These are phyloP conservation scores for Epichloe brachyelytri DNA, from an alignment of 2,329 filamentous ascomycete species.

Conservation along the genomic window DNA sequence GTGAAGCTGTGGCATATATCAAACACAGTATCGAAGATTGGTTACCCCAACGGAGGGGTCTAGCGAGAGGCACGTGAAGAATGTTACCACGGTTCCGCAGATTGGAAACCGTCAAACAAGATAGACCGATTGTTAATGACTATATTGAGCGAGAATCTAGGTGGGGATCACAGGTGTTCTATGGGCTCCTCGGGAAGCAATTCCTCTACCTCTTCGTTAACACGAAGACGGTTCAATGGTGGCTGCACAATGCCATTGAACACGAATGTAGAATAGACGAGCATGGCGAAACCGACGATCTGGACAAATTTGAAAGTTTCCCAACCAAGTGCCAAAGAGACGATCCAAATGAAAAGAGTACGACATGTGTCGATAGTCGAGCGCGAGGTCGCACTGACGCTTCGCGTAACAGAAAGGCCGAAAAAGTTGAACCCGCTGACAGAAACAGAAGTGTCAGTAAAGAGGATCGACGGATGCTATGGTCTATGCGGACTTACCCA, in stretches of 20 bases:
- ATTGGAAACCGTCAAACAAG: neutral
- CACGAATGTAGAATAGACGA: conserved; percentile 93
- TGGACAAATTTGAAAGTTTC: conserved; percentile 97
- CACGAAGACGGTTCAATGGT: conserved; percentile 56
- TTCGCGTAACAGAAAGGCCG: conserved; percentile 81
- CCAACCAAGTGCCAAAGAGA: conserved; percentile 87
- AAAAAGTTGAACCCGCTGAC: conserved; percentile 95
- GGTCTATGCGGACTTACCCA: conserved; percentile 42
- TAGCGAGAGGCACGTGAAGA: no score
- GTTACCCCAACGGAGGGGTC: no score
- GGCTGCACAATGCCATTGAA: conserved; percentile 91
- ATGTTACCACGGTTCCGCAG: neutral
- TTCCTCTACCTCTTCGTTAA: conserved; percentile 42
- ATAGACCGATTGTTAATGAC: neutral
- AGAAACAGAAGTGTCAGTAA: conserved; percentile 10
- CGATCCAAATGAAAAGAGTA: conserved; percentile 96
- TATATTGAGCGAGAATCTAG: neutral
- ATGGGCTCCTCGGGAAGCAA: conserved; percentile 74
- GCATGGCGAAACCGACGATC: conserved; percentile 71
- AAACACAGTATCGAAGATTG: no score
- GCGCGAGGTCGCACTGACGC: conserved; percentile 80
- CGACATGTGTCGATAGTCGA: conserved; percentile 96
- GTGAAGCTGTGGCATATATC: no score
- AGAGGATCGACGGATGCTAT: neutral
- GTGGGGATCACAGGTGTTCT: conserved; percentile 42